Percentiles rank a stretch among this genome's conserved stretches.
Evolutionary conservation across 2,329 filamentous ascomycete genomes (phyloP).

Genomic region (Fusarium annulatum): DNA sequence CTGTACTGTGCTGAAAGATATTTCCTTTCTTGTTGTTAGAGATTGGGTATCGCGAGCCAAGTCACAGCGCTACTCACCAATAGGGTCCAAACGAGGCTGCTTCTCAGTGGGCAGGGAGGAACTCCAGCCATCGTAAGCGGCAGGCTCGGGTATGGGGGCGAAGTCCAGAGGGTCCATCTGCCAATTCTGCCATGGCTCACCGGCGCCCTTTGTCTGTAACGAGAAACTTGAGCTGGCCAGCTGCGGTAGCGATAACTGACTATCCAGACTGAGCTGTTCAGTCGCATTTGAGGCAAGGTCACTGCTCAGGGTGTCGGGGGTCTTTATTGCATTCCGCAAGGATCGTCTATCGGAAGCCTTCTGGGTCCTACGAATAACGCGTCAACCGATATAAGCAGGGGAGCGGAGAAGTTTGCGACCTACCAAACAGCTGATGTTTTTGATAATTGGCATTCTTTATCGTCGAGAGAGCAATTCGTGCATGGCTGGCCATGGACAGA

Average conservation of each 20-base stretch:
- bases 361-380: not conserved
- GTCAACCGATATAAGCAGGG: not conserved
- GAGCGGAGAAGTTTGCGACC: fast-evolving
- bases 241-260: not conserved
- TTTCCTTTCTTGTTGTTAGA: not conserved
- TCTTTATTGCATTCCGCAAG: not conserved
- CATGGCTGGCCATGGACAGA: not conserved
- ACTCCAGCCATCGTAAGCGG: not conserved
- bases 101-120: not conserved
- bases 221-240: not conserved
- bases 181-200: not conserved
- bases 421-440: not conserved
- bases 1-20: not conserved
- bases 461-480: not conserved
- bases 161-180: not conserved
- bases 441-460: not conserved
- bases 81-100: not conserved
- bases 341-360: not conserved
- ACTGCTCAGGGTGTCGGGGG: not conserved
- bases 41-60: fast-evolving
- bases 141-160: not conserved
- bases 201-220: not conserved
- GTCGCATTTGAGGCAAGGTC: fast-evolving
- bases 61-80: not conserved
- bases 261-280: not conserved